These are phyloP conservation scores for Metschnikowia borealis DNA, from an alignment of 805 yeast genomes.

Conservation along the genomic window DNA sequence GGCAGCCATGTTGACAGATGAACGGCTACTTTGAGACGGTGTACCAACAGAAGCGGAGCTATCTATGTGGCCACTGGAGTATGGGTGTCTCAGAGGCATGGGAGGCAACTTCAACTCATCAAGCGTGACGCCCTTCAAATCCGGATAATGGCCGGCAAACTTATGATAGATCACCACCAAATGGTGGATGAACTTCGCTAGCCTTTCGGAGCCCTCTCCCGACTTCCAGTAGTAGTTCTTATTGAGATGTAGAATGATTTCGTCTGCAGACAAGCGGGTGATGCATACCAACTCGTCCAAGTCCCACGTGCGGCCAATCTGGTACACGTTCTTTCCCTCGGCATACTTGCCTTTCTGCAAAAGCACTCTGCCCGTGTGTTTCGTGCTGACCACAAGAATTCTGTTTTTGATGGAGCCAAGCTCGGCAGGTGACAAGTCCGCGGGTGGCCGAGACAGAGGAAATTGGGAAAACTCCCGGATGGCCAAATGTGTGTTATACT, in stretches of 20 bases:
- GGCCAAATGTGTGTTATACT: conserved; percentile 72
- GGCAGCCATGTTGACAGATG: background rate
- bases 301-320: conserved; percentile 92
- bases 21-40: background rate
- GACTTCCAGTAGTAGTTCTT: conserved; percentile 78
- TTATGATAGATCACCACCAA: conserved; percentile 30
- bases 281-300: conserved; percentile 62
- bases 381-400: conserved; percentile 56
- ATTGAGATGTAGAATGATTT: conserved; percentile 58
- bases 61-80: background rate
- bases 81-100: background rate
- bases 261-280: conserved; percentile 51
- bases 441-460: conserved; percentile 68
- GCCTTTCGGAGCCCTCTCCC: conserved; percentile 35
- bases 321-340: conserved; percentile 61
- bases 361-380: conserved; percentile 62
- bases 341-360: conserved; percentile 85
- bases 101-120: conserved; percentile 35
- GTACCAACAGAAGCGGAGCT: background rate
- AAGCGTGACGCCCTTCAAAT: conserved; percentile 28
- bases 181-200: conserved; percentile 31
- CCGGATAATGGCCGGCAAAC: conserved; percentile 37
- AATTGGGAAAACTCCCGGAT: conserved; percentile 70
- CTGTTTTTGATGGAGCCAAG: conserved; percentile 50
- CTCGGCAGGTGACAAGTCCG: conserved; percentile 38